Evolutionary conservation across 352 stramenopile species (phyloP).

Genomic region (Pythium rishiriense): DNA sequence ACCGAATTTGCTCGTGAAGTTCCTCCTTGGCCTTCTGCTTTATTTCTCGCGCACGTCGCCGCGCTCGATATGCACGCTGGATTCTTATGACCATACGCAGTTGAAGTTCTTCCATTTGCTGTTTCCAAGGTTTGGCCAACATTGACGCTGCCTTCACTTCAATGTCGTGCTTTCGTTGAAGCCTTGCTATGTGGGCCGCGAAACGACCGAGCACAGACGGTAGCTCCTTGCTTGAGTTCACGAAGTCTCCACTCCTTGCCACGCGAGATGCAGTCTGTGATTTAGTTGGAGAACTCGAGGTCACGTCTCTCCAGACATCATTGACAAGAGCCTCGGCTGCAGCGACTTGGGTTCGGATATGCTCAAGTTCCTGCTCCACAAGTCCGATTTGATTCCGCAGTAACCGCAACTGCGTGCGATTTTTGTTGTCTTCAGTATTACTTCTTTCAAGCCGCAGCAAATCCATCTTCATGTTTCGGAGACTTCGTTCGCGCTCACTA

Average conservation of each 20-base stretch:
- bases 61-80: constrained; percentile 64
- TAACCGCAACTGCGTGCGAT: constrained; percentile 55
- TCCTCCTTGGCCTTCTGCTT: constrained; percentile 52
- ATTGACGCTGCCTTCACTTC: constrained; percentile 54
- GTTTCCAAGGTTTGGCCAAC: constrained; percentile 60
- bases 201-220: constrained; percentile 65
- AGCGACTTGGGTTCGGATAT: constrained; percentile 56
- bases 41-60: constrained; percentile 35
- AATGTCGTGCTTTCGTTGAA: constrained; percentile 58
- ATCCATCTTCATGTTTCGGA: constrained; percentile 68
- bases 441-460: constrained; percentile 56
- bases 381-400: constrained; percentile 58
- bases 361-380: constrained; percentile 60
- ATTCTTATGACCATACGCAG: constrained; percentile 72
- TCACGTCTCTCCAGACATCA: constrained; percentile 60
- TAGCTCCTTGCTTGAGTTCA: constrained; percentile 35
- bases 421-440: constrained; percentile 44
- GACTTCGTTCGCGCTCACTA: constrained; percentile 46
- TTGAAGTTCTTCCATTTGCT: constrained; percentile 70
- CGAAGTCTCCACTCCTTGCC: constrained; percentile 9
- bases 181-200: constrained; percentile 45
- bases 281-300: constrained; percentile 21
- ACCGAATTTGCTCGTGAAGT: constrained; percentile 48
- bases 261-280: background rate
- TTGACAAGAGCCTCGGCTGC: constrained; percentile 51